Conservation (phyloP, 2,329 filamentous ascomycete species). For the Achaetomium macrosporum region DNA sequence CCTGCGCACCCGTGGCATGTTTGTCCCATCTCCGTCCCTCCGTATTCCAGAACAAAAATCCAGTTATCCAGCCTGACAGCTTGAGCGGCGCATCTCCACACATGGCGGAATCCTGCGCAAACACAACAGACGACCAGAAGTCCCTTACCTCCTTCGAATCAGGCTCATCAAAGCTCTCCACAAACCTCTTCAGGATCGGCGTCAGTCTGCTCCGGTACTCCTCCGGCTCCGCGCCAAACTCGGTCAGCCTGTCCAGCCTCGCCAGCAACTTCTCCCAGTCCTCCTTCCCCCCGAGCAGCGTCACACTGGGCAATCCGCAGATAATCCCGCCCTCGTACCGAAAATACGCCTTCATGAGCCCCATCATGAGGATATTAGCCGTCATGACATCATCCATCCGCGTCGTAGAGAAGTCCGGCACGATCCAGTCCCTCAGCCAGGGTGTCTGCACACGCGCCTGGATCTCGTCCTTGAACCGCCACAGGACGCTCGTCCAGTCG, state of each 20-base stretch:
- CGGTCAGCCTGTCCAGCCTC: constrained; percentile 38
- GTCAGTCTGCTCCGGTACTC: constrained; percentile 35
- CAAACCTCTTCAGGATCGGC: constrained; percentile 41
- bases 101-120: constrained; percentile 28
- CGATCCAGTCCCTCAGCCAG: constrained; percentile 39
- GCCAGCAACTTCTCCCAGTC: constrained; percentile 38
- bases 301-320: constrained; percentile 40
- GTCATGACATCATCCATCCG: constrained; percentile 34
- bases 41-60: constrained; percentile 40
- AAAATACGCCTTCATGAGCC: constrained; percentile 36
- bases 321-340: constrained; percentile 31
- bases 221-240: constrained; percentile 39
- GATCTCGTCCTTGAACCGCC: constrained; percentile 35
- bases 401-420: constrained; percentile 38
- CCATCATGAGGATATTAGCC: constrained; percentile 40
- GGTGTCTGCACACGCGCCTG: constrained; percentile 35
- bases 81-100: constrained; percentile 31
- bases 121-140: constrained; percentile 42
- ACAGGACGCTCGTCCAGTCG: constrained; percentile 21
- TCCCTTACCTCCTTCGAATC: constrained; percentile 27
- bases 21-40: constrained; percentile 26
- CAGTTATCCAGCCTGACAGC: constrained; percentile 44
- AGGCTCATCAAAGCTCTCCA: constrained; percentile 37
- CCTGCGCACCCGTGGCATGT: constrained; percentile 11
- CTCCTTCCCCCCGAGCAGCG: constrained; percentile 32